phyloP scores from a whole-genome alignment of 2,329 filamentous ascomycete genomes.

The Bimuria novae-zelandiae region DNA sequence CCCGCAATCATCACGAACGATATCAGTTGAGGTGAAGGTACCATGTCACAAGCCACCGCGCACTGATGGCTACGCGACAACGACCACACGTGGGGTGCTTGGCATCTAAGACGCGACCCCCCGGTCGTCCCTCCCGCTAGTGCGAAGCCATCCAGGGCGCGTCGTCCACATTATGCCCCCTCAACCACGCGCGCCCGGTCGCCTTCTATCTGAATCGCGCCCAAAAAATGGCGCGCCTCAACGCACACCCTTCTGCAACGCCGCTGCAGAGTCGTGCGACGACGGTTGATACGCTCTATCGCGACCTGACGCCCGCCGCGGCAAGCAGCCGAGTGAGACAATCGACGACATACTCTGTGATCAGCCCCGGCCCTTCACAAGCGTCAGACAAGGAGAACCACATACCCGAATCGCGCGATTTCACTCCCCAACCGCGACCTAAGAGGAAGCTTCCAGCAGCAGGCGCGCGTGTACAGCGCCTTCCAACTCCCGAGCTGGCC shows the following conservation, averaged over 20 bases:
- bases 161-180: background rate
- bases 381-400: constrained; percentile 55
- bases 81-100: constrained; percentile 28
- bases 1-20: background rate
- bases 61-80: constrained; percentile 23
- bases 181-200: background rate
- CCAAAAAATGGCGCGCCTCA: constrained; percentile 44
- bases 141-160: background rate
- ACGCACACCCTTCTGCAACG: constrained; percentile 38
- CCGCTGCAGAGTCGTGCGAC: constrained; percentile 33
- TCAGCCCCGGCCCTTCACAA: constrained; percentile 36
- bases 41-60: constrained; percentile 3
- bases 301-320: constrained; percentile 37
- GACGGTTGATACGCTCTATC: constrained; percentile 43
- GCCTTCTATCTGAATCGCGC: background rate
- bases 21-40: constrained; percentile 12
- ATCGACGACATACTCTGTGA: constrained; percentile 38
- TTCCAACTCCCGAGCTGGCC: constrained; percentile 48
- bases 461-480: constrained; percentile 24
- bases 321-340: constrained; percentile 21
- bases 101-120: constrained; percentile 20
- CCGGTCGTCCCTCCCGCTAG: constrained; percentile 20
- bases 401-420: constrained; percentile 30
- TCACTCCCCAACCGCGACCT: constrained; percentile 28
- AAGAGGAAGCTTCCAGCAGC: constrained; percentile 53